phyloP scores from a whole-genome alignment of 352 stramenopile species.

The Nothophytophthora sp. region DNA sequence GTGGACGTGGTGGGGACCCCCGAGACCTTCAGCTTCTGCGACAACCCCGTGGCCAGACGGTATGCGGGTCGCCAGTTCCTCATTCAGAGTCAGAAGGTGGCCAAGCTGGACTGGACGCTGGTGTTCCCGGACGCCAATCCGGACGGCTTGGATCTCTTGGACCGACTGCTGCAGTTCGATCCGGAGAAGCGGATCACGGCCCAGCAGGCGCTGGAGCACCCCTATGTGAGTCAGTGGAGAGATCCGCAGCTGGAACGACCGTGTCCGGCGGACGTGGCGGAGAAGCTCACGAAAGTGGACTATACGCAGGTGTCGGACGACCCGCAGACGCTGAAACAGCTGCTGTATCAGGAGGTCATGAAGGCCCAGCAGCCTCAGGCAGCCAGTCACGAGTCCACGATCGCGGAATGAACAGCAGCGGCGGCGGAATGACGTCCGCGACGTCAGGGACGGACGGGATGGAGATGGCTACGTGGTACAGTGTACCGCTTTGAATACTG shows the following conservation, averaged over 20 bases:
- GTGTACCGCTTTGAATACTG: neutral
- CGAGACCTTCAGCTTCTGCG: slow-evolving; percentile 83
- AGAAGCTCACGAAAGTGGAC: slow-evolving; percentile 67
- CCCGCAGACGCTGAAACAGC: slow-evolving; percentile 70
- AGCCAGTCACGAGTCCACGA: slow-evolving; percentile 21
- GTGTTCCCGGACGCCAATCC: slow-evolving; percentile 86
- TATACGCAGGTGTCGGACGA: slow-evolving; percentile 75
- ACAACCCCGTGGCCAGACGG: slow-evolving; percentile 82
- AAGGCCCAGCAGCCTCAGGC: slow-evolving; percentile 41
- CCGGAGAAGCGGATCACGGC: slow-evolving; percentile 86
- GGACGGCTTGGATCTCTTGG: slow-evolving; percentile 85
- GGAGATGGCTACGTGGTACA: no score
- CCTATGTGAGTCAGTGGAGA: slow-evolving; percentile 88
- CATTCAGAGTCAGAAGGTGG: slow-evolving; percentile 65
- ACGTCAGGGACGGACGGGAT: no score
- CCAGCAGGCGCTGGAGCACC: slow-evolving; percentile 82
- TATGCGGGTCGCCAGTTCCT: slow-evolving; percentile 85
- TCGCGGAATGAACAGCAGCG: slow-evolving; percentile 22
- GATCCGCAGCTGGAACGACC: slow-evolving; percentile 60
- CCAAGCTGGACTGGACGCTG: slow-evolving; percentile 74
- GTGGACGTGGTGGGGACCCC: slow-evolving; percentile 85
- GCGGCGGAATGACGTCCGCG: no score
- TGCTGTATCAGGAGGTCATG: slow-evolving; percentile 87
- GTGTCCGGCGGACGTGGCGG: slow-evolving; percentile 54
- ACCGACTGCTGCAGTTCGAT: slow-evolving; percentile 89